Evolutionary conservation across 192 early-diverging fungal genomes (phyloP), one percentile per base, ranked within the genome.

Genomic region (Coemansia sp.): DNA sequence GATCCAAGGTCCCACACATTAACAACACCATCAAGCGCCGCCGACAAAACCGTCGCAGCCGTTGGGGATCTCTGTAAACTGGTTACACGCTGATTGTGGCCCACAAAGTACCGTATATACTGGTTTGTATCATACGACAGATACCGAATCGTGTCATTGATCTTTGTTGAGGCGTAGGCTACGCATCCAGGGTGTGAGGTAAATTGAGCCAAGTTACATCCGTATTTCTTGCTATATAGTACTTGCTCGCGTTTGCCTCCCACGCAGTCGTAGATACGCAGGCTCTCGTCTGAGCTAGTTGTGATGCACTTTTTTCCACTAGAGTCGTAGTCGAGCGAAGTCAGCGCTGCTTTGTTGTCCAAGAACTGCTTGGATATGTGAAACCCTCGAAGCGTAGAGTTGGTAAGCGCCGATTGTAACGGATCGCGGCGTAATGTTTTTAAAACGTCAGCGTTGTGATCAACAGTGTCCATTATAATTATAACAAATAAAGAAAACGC

Each of bases 141-240:
- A 77, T 98, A 99, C 70, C 97, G 83, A 40, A 99, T 91, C 0
- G 92, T 92, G 78, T 98, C 96, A 82, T 97, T 92, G 73, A 93
- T 91, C 74, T 99, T 99, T 66, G 96, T 97, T 6, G 96, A 98
- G 12, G 94, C 93, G 75, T 98, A 93, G 31, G 97, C 86, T 33
- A 98, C 88, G 72, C 87, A 92, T 20, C 88, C 92, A 10, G 81
- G 69, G 52, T 88, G 83, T 78, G 95, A 94, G 13, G 96, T 97
- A 70, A 98, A 99, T 22, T 90, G 87, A 2, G 94, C 95, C 31
- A 95, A 76, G 38, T 90, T 85, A 61, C 95, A 95, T 8, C 97
- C 97, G 73, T 98, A 99, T 54, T 99, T 99, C 86, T 97, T 96
- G 76, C 93, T 95, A 74, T 88, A 95, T 18, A 93, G 78, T 0